Evolutionary conservation across 495 filamentous ascomycete genomes (phyloP).

Genomic region (Halenospora varia): DNA sequence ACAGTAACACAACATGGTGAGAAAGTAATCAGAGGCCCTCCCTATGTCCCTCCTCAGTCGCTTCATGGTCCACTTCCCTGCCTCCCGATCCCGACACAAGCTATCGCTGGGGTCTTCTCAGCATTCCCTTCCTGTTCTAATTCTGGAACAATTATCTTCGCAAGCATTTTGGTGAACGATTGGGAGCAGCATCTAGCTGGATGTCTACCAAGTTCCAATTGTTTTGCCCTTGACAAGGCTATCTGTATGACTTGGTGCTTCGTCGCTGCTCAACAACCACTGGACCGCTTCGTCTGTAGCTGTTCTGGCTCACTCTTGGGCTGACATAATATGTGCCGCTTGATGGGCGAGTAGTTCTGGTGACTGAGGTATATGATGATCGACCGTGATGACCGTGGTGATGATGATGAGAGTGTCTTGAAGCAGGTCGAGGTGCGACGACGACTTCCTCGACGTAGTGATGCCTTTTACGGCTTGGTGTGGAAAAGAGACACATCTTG

Average conservation of each 20-base stretch:
- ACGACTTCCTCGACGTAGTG: slow-evolving; percentile 18
- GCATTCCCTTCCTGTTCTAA: no score
- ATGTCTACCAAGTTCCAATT: no score
- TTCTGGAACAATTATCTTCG: no score
- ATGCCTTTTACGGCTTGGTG: slow-evolving; percentile 8
- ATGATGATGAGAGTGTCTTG: slow-evolving; percentile 15
- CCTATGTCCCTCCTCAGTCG: no score
- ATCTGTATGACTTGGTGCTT: slow-evolving; percentile 14
- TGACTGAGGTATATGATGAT: slow-evolving; percentile 20
- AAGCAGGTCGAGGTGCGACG: slow-evolving; percentile 19
- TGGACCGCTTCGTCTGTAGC: slow-evolving; percentile 18
- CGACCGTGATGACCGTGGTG: slow-evolving; percentile 11
- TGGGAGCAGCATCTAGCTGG: no score
- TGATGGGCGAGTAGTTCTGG: slow-evolving; percentile 9
- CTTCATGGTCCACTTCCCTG: no score
- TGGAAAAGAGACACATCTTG: slow-evolving; percentile 23
- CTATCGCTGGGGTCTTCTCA: no score
- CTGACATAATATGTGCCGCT: slow-evolving; percentile 4
- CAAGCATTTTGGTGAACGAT: no score
- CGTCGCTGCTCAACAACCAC: slow-evolving; percentile 18
- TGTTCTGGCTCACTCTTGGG: slow-evolving; percentile 22
- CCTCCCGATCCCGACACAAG: no score
- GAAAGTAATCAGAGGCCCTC: no score
- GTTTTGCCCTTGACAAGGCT: background rate
- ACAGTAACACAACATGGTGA: no score